A percentile compares a stretch with the other conserved stretches of the same genome.
These are phyloP conservation scores for Aspergillus kassunensis DNA, from an alignment of 495 filamentous ascomycete genomes.

Conservation along the genomic window DNA sequence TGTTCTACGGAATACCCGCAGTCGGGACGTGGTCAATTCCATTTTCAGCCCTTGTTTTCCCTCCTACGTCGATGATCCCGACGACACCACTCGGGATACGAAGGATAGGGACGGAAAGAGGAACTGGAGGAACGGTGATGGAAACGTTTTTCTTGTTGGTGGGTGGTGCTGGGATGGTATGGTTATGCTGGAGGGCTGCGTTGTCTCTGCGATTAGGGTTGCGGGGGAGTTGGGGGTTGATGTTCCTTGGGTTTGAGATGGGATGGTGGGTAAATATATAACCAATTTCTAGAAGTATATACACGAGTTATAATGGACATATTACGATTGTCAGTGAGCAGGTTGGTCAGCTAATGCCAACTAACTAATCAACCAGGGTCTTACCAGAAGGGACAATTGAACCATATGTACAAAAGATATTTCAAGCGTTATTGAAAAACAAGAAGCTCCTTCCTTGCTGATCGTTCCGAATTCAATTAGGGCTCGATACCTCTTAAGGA, in stretches of 20 bases:
- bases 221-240: constrained; percentile 45
- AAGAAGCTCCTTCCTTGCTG: no score
- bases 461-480: no score
- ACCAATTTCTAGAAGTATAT: no score
- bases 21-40: constrained; percentile 29
- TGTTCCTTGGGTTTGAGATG: constrained; percentile 32
- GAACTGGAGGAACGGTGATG: constrained; percentile 48
- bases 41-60: constrained; percentile 24
- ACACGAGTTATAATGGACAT: no score
- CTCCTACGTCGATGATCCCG: not conserved
- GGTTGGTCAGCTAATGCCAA: no score
- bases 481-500: no score
- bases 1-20: constrained; percentile 29
- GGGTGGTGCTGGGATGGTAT: constrained; percentile 65
- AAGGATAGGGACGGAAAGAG: constrained; percentile 2
- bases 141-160: constrained; percentile 48
- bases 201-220: constrained; percentile 50
- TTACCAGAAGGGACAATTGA: no score
- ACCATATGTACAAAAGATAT: no score
- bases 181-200: constrained; percentile 57
- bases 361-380: no score
- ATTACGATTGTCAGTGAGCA: no score
- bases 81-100: no score
- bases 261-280: not conserved
- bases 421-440: no score